Evolutionary conservation across 768 basidiomycete genomes (phyloP), one percentile per base, ranked within the genome.

Genomic region (Ramaria sp.): DNA sequence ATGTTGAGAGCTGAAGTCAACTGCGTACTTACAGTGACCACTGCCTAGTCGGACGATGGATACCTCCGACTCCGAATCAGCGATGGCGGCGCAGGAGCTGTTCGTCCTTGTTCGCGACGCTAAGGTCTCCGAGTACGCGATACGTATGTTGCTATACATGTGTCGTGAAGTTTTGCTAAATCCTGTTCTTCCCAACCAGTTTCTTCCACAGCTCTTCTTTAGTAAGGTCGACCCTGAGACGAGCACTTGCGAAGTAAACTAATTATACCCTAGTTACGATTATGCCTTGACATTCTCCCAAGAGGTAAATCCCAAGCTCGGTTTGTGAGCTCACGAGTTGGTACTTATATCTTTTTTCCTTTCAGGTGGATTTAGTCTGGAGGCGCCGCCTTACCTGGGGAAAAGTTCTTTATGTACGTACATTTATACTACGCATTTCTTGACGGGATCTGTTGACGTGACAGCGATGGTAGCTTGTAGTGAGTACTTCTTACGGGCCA

Each of bases 361-460:
- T n/a, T n/a, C 20, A 54, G 53, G 45, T 54, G n/a, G 31, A 42
- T n/a, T 24, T 54, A 17, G 41, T 54, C 9, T 54, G 53, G 53
- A 46, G 27, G 19, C 41, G 53, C n/a, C 39, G 27, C 34, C 24
- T 54, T 17, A 45, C 24, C 9, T 54, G 41, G 41, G 53, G 53
- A 24, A 54, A 54, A 27, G 39, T 45, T 15, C 30, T 45, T 11
- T 54, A 46, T 30, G 53, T 54, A 30, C 7, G 53, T 27, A 15
- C n/a, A 1, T 33, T 37, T 37, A 13, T 37, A 10, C 34, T 37
- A 7, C 9, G 2, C 34, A 13, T 34, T 1, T 22, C 15, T 2
- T n/a, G 2, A 49, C 17, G 4, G 2, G 4, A n/a, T 43, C 4
- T 22, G 3, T 43, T 43, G 42, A 43, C 42, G 11, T n/a, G 20